Evolutionary conservation across 768 basidiomycete species (phyloP).

Genomic region (Rubroboletus satanas): DNA sequence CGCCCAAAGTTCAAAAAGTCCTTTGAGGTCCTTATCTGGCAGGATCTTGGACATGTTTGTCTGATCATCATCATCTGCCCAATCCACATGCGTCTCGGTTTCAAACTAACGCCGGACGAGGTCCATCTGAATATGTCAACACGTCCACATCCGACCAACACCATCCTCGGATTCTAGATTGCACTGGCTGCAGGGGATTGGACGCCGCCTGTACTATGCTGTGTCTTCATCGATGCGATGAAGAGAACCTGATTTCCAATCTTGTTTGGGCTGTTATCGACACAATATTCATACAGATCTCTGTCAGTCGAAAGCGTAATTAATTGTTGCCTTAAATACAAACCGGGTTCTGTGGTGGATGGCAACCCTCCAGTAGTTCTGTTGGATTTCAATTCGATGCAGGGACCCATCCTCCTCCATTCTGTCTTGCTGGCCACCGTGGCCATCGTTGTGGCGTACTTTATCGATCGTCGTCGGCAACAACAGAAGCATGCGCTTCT

Average conservation of each 20-base stretch:
- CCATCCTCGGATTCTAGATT: neutral
- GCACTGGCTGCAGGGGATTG: neutral
- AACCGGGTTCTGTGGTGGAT: neutral
- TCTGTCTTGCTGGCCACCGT: no score
- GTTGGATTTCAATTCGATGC: neutral
- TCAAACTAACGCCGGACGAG: neutral
- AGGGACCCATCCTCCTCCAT: no score
- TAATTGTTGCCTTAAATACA: neutral
- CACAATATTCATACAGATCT: neutral
- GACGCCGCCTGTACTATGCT: neutral
- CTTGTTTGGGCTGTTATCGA: no score
- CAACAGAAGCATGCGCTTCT: slow-evolving; percentile 10
- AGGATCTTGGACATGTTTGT: neutral
- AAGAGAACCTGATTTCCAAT: neutral
- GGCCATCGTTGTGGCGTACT: no score
- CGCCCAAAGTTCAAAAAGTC: neutral
- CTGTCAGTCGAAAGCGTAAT: neutral
- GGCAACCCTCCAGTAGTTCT: neutral
- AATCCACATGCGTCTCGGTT: neutral
- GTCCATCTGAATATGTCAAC: neutral
- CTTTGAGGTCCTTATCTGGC: neutral
- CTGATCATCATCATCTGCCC: neutral
- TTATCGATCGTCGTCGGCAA: neutral
- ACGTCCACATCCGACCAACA: no score
- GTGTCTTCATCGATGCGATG: neutral